A percentile compares a stretch with the other conserved stretches of the same genome.
Conservation (phyloP, 257 asterid species). For the Linaria vulgaris region DNA sequence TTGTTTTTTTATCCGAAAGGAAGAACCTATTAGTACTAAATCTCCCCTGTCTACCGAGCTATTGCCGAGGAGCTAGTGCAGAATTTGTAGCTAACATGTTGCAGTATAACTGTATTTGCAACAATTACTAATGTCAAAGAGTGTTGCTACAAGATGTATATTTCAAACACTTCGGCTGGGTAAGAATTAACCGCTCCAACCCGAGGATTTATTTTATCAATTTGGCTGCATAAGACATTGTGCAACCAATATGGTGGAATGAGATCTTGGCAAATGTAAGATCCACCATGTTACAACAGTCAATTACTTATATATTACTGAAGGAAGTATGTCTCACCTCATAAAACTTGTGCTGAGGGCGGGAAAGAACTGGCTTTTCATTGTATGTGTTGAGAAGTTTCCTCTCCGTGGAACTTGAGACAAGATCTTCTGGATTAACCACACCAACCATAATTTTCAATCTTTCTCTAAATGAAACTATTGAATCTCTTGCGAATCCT, state of each 20-base stretch:
- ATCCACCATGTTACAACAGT: background rate
- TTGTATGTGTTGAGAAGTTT: conserved; percentile 71
- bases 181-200: no score
- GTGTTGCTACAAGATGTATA: no score
- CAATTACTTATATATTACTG: background rate
- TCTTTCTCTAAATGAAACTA: conserved; percentile 65
- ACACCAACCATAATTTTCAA: conserved; percentile 71
- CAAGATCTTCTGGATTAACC: conserved; percentile 66
- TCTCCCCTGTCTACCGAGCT: no score
- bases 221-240: background rate
- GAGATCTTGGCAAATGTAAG: background rate
- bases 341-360: conserved; percentile 73
- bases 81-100: no score
- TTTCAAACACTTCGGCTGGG: no score
- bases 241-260: background rate
- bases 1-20: background rate
- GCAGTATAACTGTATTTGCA: no score
- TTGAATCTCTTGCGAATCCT: conserved; percentile 74
- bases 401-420: conserved; percentile 64
- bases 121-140: no score
- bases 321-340: conserved; percentile 35
- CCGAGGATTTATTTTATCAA: no score
- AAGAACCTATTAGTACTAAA: background rate
- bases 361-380: conserved; percentile 77
- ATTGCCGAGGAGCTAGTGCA: no score